Conservation (phyloP, 371 early-diverging fungal species). For the Saksenaea oblongispora region DNA sequence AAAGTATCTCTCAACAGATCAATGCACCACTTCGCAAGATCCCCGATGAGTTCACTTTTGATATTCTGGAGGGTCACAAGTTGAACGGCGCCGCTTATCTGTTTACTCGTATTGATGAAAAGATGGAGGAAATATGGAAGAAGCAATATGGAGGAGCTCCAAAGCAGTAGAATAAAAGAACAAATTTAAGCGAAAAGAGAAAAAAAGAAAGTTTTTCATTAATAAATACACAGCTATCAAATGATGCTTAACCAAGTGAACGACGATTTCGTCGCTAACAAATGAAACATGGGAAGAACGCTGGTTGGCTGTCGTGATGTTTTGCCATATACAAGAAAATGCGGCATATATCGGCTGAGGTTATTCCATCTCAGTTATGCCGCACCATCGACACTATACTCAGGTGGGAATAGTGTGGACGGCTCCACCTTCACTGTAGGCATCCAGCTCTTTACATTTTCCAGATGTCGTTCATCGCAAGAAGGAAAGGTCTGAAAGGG, state of each 20-base stretch:
- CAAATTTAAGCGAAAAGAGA: neutral
- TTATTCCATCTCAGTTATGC: too few relatives aligned
- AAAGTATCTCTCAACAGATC: constrained; percentile 77
- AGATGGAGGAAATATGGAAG: constrained; percentile 69
- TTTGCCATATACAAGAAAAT: too few relatives aligned
- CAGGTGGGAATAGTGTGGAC: too few relatives aligned
- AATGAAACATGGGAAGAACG: too few relatives aligned
- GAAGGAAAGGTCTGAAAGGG: too few relatives aligned
- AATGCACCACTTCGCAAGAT: constrained; percentile 79
- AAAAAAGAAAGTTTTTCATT: neutral
- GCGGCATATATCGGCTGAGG: too few relatives aligned
- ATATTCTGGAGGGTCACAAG: constrained; percentile 80
- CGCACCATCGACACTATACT: too few relatives aligned
- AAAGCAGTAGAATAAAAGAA: constrained; percentile 15
- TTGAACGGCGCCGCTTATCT: constrained; percentile 90
- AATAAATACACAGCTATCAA: neutral
- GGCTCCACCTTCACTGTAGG: too few relatives aligned
- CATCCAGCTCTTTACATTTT: too few relatives aligned
- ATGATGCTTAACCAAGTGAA: neutral
- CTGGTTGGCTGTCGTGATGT: too few relatives aligned
- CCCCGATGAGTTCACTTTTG: constrained; percentile 70
- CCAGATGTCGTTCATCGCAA: too few relatives aligned
- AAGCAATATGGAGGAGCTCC: constrained; percentile 71
- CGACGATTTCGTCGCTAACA: neutral
- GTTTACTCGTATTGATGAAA: constrained; percentile 87